Conservation (phyloP, 2,329 filamentous ascomycete species). For the Fusarium nisikadoi region DNA sequence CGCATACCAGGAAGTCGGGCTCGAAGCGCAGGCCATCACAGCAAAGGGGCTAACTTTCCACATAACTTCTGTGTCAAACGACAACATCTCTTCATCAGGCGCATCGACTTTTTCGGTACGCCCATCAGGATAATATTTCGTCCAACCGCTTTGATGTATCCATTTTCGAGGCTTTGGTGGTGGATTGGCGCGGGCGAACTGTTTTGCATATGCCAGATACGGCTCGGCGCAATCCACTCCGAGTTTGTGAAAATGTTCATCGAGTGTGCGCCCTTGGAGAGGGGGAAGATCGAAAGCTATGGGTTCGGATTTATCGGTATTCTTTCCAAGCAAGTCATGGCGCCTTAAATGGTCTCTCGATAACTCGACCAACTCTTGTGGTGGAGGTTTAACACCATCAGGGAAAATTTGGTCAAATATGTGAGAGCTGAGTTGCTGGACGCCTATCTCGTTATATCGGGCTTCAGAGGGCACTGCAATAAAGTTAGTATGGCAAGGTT, state of each 20-base stretch:
- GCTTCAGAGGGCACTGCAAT: conserved; percentile 62
- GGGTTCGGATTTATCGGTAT: conserved; percentile 78
- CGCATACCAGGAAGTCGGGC: conserved; percentile 92
- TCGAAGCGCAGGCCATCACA: conserved; percentile 95
- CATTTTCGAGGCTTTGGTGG: conserved; percentile 74
- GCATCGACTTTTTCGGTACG: conserved; percentile 75
- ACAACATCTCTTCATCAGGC: conserved; percentile 83
- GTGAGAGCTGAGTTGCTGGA: conserved; percentile 90
- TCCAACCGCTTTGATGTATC: conserved; percentile 88
- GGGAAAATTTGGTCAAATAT: conserved; percentile 87
- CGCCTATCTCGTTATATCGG: conserved; percentile 90
- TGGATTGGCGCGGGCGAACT: conserved; percentile 73
- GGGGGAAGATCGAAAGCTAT: conserved; percentile 87
- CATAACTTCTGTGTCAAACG: conserved; percentile 97
- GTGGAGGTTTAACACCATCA: conserved; percentile 63
- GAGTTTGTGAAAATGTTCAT: conserved; percentile 93
- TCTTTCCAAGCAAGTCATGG: conserved; percentile 91
- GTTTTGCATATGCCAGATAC: conserved; percentile 78
- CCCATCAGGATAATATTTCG: conserved; percentile 85
- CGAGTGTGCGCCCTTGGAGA: conserved; percentile 82
- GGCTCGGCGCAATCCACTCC: conserved; percentile 89
- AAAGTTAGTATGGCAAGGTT: background rate
- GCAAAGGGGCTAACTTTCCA: conserved; percentile 93
- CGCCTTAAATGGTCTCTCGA: conserved; percentile 83
- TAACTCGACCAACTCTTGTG: conserved; percentile 79